Evolutionary conservation across 202 grass and related monocot genomes (phyloP), one percentile per base, ranked within the genome.

Genomic region (Brachypodium distachyon): DNA sequence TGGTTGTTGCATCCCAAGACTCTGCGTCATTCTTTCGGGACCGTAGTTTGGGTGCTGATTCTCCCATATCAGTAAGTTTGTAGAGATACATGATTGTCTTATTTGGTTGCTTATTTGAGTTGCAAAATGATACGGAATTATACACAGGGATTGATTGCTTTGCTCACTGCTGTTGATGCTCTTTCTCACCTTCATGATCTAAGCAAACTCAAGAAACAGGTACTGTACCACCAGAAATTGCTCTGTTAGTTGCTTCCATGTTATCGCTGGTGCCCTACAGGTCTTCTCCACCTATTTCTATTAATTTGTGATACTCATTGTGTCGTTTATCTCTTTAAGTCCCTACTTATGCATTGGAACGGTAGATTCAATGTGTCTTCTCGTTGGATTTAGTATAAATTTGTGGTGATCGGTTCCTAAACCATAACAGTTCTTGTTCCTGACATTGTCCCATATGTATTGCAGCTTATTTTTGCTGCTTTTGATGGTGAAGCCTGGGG

Each of bases 401-500:
- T 67, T 77, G 16, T 78, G 25, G 31, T 78, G 50, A 77, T 73
- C 81, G 51, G 9, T 67, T 87, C 58, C 28, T 81, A 21, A 60
- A 70, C 31, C 55, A 62, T 52, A 49, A 37, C 67, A 16, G 18
- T 65, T 67, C 22, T 77, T 76, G 48, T 34, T 60, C 12, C 31
- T 86, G 25, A 87, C 31, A 77, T 81, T 32, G n/a, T 74, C n/a
- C 18, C 36, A 42, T 56, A 71, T 71, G 28, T n/a, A 13, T 47
- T 84, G 70, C 77, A 98, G 95, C 81, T 98, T 71, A 80, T 95
- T 37, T 98, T 98, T 62, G 83, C 82, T 83, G 77, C 86, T 92
- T 95, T 98, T 46, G 90, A 88, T 43, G 95, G 95, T 79, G 95
- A 98, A 81, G 85, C 91, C 65, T 98, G 95, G 95, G 91, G 95